Evolutionary conservation across 306 rosid genomes (phyloP), one percentile per base, ranked within the genome.

Genomic region (Cotoneaster glaucophyllus): DNA sequence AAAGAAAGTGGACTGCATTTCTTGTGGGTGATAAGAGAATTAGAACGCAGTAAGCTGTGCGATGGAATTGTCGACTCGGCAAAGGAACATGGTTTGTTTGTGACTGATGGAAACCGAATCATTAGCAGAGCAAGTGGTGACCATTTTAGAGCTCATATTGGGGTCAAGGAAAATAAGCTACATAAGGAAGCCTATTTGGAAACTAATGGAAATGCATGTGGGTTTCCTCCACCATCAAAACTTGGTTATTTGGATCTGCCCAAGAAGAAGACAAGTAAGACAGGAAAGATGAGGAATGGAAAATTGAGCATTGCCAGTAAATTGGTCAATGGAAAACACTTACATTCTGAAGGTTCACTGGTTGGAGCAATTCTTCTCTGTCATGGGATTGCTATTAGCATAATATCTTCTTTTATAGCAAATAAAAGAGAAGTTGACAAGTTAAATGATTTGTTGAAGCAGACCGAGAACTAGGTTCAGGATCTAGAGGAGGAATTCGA

Each of bases 401-500:
- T 86, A 43, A 71, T 90, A 61, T 66, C 83, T 74, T 83, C 87
- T 75, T 52, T 84, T 78, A 45, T 90, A 80, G 74, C 69, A 69
- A 86, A 81, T 74, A 85, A 81, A 80, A 74, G 66, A 28, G 29
- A 28, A 2, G 29, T 28, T 28, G 29, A 28, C 29, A 28, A 28
- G 29, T 28, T 28, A 2, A 82, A 84, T 77, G 88, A 81, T 28
- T 66, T 82, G 74, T 74, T 93, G 84, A 90, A 87, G 84, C 93
- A 91, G 77, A 81, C 85, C 19, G 86, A 90, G 75, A 88, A 87
- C 84, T 84, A 90, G 84, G 93, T 94, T 76, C 89, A 90, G 85
- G 98, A 94, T 84, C 87, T 93, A 63, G 97, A 93, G 70, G 94
- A 91, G 74, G 98, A 91, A 78, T 93, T 93, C n/a, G 96, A 93